phyloP scores from a whole-genome alignment of 371 early-diverging fungal genomes.

The Mortierella sp. region DNA sequence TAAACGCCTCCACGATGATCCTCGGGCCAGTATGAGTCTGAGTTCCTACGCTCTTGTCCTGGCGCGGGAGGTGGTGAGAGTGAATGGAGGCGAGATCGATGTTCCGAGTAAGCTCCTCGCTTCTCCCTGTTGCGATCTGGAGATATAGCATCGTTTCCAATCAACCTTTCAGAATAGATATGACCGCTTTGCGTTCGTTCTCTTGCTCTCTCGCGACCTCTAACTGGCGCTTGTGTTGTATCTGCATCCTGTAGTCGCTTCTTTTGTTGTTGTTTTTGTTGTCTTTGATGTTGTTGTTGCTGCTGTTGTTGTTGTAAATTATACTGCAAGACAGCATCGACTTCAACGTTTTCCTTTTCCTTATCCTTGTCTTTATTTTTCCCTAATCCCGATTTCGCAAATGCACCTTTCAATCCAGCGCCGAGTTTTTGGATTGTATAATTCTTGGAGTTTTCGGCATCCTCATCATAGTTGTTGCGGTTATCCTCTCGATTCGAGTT shows the following conservation, averaged over 20 bases:
- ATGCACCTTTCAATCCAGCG: slow-evolving; percentile 36
- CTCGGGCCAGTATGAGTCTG: slow-evolving; percentile 28
- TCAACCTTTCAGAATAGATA: not conserved
- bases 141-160: slow-evolving; percentile 6
- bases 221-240: not conserved
- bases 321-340: slow-evolving; percentile 24
- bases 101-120: slow-evolving; percentile 10
- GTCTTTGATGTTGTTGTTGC: slow-evolving; percentile 21
- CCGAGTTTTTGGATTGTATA: slow-evolving; percentile 29
- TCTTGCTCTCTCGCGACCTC: slow-evolving; percentile 28
- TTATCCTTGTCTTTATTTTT: slow-evolving; percentile 17
- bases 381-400: slow-evolving; percentile 30
- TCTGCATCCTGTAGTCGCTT: slow-evolving; percentile 10
- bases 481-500: not conserved
- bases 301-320: slow-evolving; percentile 18
- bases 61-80: slow-evolving; percentile 39
- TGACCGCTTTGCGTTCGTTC: slow-evolving; percentile 22
- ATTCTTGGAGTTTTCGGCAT: slow-evolving; percentile 9
- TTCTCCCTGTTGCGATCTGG: not conserved
- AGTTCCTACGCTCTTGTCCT: slow-evolving; percentile 27
- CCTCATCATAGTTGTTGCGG: not conserved
- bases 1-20: slow-evolving; percentile 8
- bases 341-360: slow-evolving; percentile 9
- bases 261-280: slow-evolving; percentile 21
- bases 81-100: slow-evolving; percentile 20